Percentiles rank a stretch among this genome's conserved stretches.
Evolutionary conservation across 1,284 basidiomycete species (phyloP).

Genomic region (Pascua guehoae): DNA sequence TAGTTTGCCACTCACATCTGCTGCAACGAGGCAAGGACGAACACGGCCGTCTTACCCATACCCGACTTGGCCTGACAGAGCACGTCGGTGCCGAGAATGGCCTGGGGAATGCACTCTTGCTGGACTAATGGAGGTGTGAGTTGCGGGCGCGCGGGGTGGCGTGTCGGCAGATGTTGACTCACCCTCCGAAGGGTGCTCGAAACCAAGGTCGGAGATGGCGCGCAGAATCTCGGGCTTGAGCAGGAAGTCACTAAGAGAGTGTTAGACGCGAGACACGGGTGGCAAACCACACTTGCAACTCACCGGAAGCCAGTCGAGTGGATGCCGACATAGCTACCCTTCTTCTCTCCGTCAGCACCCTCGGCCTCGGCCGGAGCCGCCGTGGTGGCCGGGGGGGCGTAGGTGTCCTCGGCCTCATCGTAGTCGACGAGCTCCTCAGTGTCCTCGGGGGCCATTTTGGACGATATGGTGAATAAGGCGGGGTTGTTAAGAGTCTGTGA

Average conservation of each 20-base stretch:
- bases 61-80: conserved; percentile 99
- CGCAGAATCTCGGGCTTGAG: conserved; percentile 95
- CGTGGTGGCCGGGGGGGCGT: conserved; percentile 54
- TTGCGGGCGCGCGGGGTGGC: not conserved
- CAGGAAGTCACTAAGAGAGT: conserved; percentile 74
- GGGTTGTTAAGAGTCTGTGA: not conserved
- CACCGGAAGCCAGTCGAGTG: conserved; percentile 94
- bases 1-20: conserved; percentile 61
- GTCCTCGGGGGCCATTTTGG: conserved; percentile 37
- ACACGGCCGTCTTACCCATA: conserved; percentile 99
- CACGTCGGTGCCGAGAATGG: conserved; percentile 98
- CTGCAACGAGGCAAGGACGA: conserved; percentile 95
- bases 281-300: conserved; percentile 25
- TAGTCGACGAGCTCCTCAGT: conserved; percentile 65
- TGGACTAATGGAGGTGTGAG: conserved; percentile 67
- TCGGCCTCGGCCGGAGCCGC: conserved; percentile 58
- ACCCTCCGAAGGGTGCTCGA: conserved; percentile 99
- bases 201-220: conserved; percentile 97
- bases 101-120: conserved; percentile 99
- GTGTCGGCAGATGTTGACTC: conserved; percentile 27
- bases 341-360: conserved; percentile 70
- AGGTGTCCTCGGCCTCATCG: conserved; percentile 86
- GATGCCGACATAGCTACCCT: conserved; percentile 96
- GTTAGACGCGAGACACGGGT: not conserved
- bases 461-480: not conserved